Evolutionary conservation across 495 filamentous ascomycete species (phyloP), one percentile per base, ranked within the genome.

Genomic region (Penicillium antarcticum): DNA sequence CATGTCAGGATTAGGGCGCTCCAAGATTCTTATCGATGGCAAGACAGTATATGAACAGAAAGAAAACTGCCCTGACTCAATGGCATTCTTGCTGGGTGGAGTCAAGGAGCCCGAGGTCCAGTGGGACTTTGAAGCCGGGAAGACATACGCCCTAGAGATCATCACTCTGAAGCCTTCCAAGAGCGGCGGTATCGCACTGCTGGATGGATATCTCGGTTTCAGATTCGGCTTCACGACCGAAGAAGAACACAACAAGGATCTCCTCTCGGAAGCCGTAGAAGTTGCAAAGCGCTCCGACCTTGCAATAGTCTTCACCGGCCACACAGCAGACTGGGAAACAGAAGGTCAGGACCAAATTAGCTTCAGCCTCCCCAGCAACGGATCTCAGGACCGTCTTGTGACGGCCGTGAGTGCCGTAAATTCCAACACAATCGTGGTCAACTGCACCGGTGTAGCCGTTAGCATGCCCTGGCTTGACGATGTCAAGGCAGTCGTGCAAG

Each of bases 401-500:
- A 68, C 77, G 49, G 84, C 81, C 45, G 88, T 95, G 18, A 41
- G 38, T 11, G 19, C 38, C 4, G 41, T 24, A 14, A 45, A 40
- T 11, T 13, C 45, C 11, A 33, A 41, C 4, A 49, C 45, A 11
- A 45, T 55, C 26, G 45, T 50, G 11, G 40, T 55, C 33, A 84
- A 94, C 49, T 88, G 91, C 60, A 82, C 85, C 2, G 77, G 84
- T 8, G 89, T 88, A 1, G 78, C 89, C 13, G 83, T 92, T 19
- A 71, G 88, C 1, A 57, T 91, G n/a, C 76, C 83, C 6, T 90
- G 80, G 69, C 81, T 86, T 52, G 68, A 89, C 48, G 80, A 82
- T 59, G 76, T 95, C 39, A 91, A 86, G 6, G 91, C 87, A 12
- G 87, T 95, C 34, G 57, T 95, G 11, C 92, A 88, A 79, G 88